A percentile compares a stretch with the other conserved stretches of the same genome.
Evolutionary conservation across 768 basidiomycete genomes (phyloP).

Genomic region (Mycena galericulata): DNA sequence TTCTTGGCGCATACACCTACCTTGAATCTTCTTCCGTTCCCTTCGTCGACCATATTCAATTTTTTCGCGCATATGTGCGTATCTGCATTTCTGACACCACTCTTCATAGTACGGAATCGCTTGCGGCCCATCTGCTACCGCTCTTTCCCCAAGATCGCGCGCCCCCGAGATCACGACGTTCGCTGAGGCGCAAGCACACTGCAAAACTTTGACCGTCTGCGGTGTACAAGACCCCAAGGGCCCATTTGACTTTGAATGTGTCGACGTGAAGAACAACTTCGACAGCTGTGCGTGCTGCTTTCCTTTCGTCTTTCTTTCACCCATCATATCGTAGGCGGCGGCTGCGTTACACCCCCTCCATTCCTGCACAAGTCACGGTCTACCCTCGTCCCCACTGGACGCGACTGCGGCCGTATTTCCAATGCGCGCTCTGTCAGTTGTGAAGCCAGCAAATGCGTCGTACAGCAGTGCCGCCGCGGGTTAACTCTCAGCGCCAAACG

Average conservation of each 20-base stretch:
- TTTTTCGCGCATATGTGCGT: neutral
- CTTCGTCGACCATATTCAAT: no score
- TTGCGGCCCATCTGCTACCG: slow-evolving; percentile 11
- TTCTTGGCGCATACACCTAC: neutral
- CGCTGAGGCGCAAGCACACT: neutral
- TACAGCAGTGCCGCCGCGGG: slow-evolving; percentile 7
- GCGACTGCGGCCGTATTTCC: slow-evolving; percentile 19
- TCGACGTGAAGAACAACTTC: slow-evolving; percentile 12
- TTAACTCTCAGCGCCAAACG: slow-evolving; percentile 1
- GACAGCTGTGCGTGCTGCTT: slow-evolving; percentile 18
- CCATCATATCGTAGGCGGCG: slow-evolving; percentile 21
- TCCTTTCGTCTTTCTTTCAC: neutral
- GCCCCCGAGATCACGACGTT: slow-evolving; percentile 8
- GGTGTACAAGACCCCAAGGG: slow-evolving; percentile 11
- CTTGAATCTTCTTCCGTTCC: no score
- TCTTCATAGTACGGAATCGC: neutral
- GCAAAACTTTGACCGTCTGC: slow-evolving; percentile 17
- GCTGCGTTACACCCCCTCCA: slow-evolving; percentile 20
- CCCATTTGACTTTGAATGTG: slow-evolving; percentile 21
- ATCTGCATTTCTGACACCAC: neutral
- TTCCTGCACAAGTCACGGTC: slow-evolving; percentile 10
- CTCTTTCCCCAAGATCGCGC: slow-evolving; percentile 30
- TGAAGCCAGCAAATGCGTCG: slow-evolving; percentile 27
- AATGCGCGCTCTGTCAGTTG: slow-evolving; percentile 20
- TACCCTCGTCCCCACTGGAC: neutral